Base-by-base conservation (phyloP, 495 filamentous ascomycete genomes). In the Annulohypoxylon nitens region DNA sequence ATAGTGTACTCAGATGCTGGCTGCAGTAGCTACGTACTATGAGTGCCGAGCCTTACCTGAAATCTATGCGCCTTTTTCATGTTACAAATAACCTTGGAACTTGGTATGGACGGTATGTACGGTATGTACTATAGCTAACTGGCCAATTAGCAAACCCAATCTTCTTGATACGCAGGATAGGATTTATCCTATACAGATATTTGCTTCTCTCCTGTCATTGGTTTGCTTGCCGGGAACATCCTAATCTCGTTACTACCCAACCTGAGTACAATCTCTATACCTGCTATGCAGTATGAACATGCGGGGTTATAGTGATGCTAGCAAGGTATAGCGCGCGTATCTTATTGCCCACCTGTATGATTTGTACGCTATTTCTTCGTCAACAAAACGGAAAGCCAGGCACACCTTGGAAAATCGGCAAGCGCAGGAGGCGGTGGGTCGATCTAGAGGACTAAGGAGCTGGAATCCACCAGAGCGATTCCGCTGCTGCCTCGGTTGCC, bases 161-260 rank as follows among this genome's bases (percentile, higher is more conserved):
- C 14, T 69, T 37, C 37, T 43, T 11, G 12, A 54, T 43, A 33
- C 11, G 8, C 18, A 11, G 48, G 23, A 26, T 23, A 25, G 10
- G 18, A 51, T 26, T 12, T 51, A 33, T 30, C 23, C 23, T 33
- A 54, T 54, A 61, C 37, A 55, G 53, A 45, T 47, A 18, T 47
- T 61, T 67, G 41, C 39, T 60, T 60, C 30, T 25, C 25, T 60
- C n/a, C 6, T 58, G 14, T 20, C 23, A 68, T 54, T 60, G 47
- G 57, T 55, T 61, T 68, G 64, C 55, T 43, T 30, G 26, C 54
- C 57, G 55, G 34, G 55, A 25, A 23, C 33, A 23, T 33, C 11
- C 64, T 33, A 57, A 48, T 61, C 57, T 68, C 57, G 65, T 61
- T 61, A 61, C 65, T 67, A 67, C 53, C 63, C 53, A 67, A 57